Conservation (phyloP, 768 basidiomycete genomes). For the Boletus subparvulus region DNA sequence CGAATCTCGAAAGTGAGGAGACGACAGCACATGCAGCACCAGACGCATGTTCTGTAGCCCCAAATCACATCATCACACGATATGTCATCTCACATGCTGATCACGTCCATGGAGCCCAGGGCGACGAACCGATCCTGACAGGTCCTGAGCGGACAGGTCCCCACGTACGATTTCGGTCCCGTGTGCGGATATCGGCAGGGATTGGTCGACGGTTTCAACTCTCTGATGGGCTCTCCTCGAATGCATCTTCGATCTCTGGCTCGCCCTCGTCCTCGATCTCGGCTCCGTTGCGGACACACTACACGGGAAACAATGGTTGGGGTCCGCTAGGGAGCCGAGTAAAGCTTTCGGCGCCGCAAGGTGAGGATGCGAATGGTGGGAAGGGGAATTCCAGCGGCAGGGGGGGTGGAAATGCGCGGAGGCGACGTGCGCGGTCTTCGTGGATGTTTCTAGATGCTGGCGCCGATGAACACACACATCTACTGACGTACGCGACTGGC, state of each 20-base stretch:
- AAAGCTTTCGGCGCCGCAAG: conserved; percentile 26
- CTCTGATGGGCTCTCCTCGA: conserved; percentile 25
- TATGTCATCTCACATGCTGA: background rate
- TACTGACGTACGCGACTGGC: conserved; percentile 32
- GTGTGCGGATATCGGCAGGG: conserved; percentile 77
- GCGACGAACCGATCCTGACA: conserved; percentile 16
- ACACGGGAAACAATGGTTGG: conserved; percentile 54
- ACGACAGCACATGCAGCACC: background rate
- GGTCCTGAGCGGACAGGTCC: conserved; percentile 13
- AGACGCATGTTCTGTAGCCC: background rate
- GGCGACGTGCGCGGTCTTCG: conserved; percentile 6
- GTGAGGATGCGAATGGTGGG: background rate
- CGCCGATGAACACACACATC: conserved; percentile 40
- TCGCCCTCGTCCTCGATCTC: conserved; percentile 83
- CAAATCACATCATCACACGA: background rate
- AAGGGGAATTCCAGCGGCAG: background rate
- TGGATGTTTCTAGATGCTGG: conserved; percentile 11
- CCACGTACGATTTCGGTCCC: conserved; percentile 66
- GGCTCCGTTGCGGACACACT: conserved; percentile 65
- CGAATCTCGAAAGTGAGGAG: conserved; percentile 11
- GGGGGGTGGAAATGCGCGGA: background rate
- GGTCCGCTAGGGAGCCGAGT: conserved; percentile 63
- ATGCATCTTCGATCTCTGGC: conserved; percentile 47
- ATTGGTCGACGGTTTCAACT: conserved; percentile 46
- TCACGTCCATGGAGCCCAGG: conserved; percentile 10